Evolutionary conservation across 352 stramenopile species (phyloP).

Genomic region (Phytophthora citricola): DNA sequence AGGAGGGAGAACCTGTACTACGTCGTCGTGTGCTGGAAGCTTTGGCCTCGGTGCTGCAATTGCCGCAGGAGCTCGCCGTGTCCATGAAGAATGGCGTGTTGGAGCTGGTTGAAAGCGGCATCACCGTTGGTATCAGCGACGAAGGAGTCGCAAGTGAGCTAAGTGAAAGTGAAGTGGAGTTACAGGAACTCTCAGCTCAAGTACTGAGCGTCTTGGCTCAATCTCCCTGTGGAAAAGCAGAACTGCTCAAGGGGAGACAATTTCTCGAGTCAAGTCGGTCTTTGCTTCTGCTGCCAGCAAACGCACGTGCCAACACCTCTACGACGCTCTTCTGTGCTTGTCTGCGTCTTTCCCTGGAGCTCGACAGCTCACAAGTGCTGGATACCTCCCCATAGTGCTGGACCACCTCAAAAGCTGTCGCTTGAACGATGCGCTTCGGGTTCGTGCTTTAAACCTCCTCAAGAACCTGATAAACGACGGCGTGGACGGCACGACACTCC

Average conservation of each 20-base stretch:
- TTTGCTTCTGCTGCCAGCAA: slow-evolving; percentile 43
- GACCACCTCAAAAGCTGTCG: slow-evolving; percentile 49
- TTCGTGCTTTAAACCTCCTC: slow-evolving; percentile 64
- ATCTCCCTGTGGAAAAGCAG: slow-evolving; percentile 45
- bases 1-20: slow-evolving; percentile 58
- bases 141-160: slow-evolving; percentile 7
- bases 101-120: slow-evolving; percentile 53
- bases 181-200: slow-evolving; percentile 58
- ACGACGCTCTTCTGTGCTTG: slow-evolving; percentile 57
- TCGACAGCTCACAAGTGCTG: slow-evolving; percentile 49
- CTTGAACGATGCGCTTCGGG: slow-evolving; percentile 41
- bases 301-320: slow-evolving; percentile 50
- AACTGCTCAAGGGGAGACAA: slow-evolving; percentile 51
- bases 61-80: slow-evolving; percentile 69
- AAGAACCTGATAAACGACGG: slow-evolving; percentile 77
- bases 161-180: slow-evolving; percentile 39
- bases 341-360: slow-evolving; percentile 54
- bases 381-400: slow-evolving; percentile 61
- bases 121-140: slow-evolving; percentile 15
- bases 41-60: slow-evolving; percentile 58
- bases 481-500: slow-evolving; percentile 49
- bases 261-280: slow-evolving; percentile 47
- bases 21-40: slow-evolving; percentile 57
- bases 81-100: slow-evolving; percentile 66
- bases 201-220: slow-evolving; percentile 67